These are phyloP conservation scores for Fusarium piperis DNA, from an alignment of 2,329 filamentous ascomycete genomes.

Conservation along the genomic window DNA sequence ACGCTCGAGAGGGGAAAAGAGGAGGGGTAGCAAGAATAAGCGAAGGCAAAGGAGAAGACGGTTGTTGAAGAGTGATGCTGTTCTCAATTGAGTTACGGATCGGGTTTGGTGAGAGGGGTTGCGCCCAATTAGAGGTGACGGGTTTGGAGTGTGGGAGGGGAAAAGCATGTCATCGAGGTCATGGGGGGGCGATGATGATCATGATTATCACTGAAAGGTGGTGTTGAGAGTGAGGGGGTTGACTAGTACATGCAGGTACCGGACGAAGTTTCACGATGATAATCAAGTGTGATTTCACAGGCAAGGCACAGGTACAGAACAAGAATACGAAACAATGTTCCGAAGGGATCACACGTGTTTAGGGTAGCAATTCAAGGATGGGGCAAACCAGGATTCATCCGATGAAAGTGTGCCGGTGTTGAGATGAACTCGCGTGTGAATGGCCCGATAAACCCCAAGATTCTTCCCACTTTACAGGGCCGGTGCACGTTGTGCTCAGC, in stretches of 20 bases:
- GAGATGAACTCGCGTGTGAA: constrained; percentile 20
- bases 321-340: constrained; percentile 19
- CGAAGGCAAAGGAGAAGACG: background rate
- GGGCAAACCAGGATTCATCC: background rate
- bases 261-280: constrained; percentile 1
- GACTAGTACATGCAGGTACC: constrained; percentile 22
- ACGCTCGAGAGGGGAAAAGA: background rate
- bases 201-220: constrained; percentile 12
- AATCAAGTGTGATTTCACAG: constrained; percentile 1
- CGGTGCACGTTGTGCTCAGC: constrained; percentile 8
- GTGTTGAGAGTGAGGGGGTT: constrained; percentile 1
- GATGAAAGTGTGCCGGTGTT: constrained; percentile 12
- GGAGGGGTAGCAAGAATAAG: background rate
- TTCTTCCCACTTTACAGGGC: constrained; percentile 12
- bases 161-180: constrained; percentile 9
- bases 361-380: constrained; percentile 21
- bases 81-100: background rate
- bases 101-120: constrained; percentile 13
- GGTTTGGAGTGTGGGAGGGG: background rate
- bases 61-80: background rate
- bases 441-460: constrained; percentile 15
- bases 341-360: constrained; percentile 4
- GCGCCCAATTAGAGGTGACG: constrained; percentile 1
- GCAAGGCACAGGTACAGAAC: constrained; percentile 15
- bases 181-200: constrained; percentile 28